Evolutionary conservation across 108 stramenopile species (phyloP), one percentile per base, ranked within the genome.

Genomic region (Skeletonema potamos): DNA sequence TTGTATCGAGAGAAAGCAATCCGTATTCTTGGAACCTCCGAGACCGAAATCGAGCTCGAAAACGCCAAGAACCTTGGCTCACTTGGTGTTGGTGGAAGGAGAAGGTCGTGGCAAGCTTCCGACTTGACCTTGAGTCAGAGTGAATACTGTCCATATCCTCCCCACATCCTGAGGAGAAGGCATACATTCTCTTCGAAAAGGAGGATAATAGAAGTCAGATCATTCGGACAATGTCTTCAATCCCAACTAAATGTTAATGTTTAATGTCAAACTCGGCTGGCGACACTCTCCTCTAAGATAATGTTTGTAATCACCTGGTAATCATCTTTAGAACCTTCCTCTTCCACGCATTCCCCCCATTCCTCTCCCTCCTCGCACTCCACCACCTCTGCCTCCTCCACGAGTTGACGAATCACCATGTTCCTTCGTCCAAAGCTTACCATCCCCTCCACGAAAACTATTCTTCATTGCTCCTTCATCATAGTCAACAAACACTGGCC

Each of bases 391-490:
- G 9, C 26, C 48, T 48, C 68, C 66, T 4, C 69, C 68, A 4
- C 68, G 44, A n/a, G 17, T 26, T 20, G 15, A 13, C 11, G 32
- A 54, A 33, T 28, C 56, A 33, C 32, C 43, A 57, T 82, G 58
- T 70, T 81, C 83, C 58, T 86, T 87, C 26, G 60, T 84, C 87
- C 87, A 92, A 26, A 90, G 67, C 27, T 77, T 82, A 28, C 92
- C 90, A 32, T 88, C 84, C 15, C 66, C 80, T 17, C 79, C 76
- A 15, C 87, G 70, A 59, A 76, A 94, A 22, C 84, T 85, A 37
- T 87, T 87, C 63, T 88, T 89, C 74, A 91, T 88, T 4, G 79
- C 59, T 28, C 92, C 92, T 54, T 87, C 87, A 66, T 91, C 92
- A 65, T 89, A 94, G 69, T 94, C 92, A 46, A 91, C 69, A 41